Evolutionary conservation across 495 filamentous ascomycete genomes (phyloP), one percentile per base, ranked within the genome.

Genomic region (Talaromyces thailandensis): DNA sequence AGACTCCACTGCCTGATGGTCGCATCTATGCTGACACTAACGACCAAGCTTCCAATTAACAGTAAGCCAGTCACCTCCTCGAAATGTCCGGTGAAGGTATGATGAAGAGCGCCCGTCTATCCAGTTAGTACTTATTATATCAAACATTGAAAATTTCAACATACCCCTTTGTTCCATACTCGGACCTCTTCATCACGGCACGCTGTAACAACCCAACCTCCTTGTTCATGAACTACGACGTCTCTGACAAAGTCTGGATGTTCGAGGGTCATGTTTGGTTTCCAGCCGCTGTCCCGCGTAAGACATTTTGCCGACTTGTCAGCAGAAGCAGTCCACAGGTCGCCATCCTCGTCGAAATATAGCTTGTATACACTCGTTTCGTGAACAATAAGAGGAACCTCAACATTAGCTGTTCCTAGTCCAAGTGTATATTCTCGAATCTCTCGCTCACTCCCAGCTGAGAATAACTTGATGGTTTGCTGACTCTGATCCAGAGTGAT

Each of bases 221-320:
- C 84, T 2, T 79, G 83, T 29, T 87, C 84, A 24, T 89, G 82
- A 16, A 89, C 76, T 8, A 87, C 82, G 57, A 98, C 83, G 61
- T 92, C 91, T 56, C 91, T 81, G 16, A 97, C 93, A 68, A 93
- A 96, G 67, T 93, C 94, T 0, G 91, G 91, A 71, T 98, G 93
- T 29, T 77, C 70, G 56, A 96, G 79, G 2, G 76, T 83, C 56
- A 90, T 85, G 62, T 92, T 92, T 6, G 82, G 78, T 59, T 84
- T 81, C 80, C 88, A 94, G 0, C 77, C 80, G 57, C 81, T 81
- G 8, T 80, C 72, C 56, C 90, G 77, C 8, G 85, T 81, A 16
- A 96, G 78, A 67, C 88, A 90, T 67, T 91, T 91, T 2, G 85
- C 84, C 0, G 86, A 90, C 43, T 88, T 92, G 69, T 98, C 94